A percentile compares a stretch with the other conserved stretches of the same genome.
These are phyloP conservation scores for Argentina anserina DNA, from an alignment of 306 rosid genomes.

Conservation along the genomic window DNA sequence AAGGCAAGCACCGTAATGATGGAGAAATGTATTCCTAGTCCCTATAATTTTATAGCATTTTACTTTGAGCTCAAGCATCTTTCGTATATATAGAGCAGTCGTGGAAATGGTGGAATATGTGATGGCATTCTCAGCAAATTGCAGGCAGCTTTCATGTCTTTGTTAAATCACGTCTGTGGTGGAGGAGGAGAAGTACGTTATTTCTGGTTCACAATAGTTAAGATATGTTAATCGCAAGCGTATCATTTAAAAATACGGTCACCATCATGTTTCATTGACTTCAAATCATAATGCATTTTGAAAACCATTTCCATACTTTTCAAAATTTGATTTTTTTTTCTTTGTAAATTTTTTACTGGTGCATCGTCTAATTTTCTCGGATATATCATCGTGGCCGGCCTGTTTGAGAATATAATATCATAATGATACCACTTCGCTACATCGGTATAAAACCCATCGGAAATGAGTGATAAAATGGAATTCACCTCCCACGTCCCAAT, in stretches of 20 bases:
- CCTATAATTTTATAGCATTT: neutral
- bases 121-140: conserved; percentile 7
- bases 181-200: neutral
- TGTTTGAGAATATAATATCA: too few relatives aligned
- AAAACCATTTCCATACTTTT: too few relatives aligned
- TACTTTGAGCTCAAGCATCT: neutral
- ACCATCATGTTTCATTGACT: neutral
- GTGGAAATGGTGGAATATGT: conserved; percentile 10
- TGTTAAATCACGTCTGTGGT: neutral
- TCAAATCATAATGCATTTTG: neutral
- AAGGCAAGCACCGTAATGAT: neutral
- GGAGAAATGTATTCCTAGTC: neutral
- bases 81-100: neutral
- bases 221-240: conserved; percentile 1
- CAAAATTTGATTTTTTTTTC: too few relatives aligned
- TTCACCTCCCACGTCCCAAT: neutral
- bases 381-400: too few relatives aligned
- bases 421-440: neutral
- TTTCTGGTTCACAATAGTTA: neutral
- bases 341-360: too few relatives aligned
- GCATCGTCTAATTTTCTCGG: too few relatives aligned
- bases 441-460: neutral
- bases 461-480: neutral
- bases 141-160: neutral
- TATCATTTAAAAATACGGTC: neutral